Conservation (phyloP, 768 basidiomycete genomes). For the Rhodotorula toruloides region DNA sequence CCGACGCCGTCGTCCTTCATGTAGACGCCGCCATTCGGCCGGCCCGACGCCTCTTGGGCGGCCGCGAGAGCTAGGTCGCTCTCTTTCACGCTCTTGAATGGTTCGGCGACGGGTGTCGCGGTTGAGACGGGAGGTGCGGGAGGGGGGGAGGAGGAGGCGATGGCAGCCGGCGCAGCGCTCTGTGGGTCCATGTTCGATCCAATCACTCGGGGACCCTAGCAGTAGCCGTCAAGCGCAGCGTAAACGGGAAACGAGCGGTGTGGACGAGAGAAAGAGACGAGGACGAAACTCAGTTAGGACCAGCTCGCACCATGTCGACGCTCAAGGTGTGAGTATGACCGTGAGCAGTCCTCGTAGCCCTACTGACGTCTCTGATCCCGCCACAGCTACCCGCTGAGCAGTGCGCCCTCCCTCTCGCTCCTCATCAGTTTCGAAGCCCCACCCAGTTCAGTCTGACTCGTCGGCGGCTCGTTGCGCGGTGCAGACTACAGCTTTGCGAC, state of each 20-base stretch:
- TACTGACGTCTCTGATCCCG: background rate
- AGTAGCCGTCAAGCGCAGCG: too few relatives aligned
- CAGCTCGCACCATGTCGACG: background rate
- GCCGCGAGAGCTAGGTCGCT: too few relatives aligned
- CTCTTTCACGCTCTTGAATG: too few relatives aligned
- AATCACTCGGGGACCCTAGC: too few relatives aligned
- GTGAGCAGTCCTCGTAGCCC: background rate
- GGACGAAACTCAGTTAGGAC: background rate
- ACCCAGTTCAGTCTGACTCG: conserved; percentile 51
- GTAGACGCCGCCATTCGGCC: too few relatives aligned
- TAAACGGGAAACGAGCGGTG: background rate
- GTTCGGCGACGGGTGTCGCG: too few relatives aligned
- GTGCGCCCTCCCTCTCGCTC: conserved; percentile 32
- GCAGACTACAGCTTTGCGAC: conserved; percentile 93
- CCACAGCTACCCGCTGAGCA: conserved; percentile 33
- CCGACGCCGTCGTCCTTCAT: too few relatives aligned
- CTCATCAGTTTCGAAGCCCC: conserved; percentile 46
- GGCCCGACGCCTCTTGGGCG: too few relatives aligned
- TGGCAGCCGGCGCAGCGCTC: too few relatives aligned
- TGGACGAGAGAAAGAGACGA: background rate
- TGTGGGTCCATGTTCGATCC: too few relatives aligned
- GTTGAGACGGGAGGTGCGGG: too few relatives aligned
- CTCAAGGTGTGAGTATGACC: conserved; percentile 15
- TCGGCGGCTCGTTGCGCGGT: conserved; percentile 53
- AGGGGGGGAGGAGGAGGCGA: too few relatives aligned